These are phyloP conservation scores for Lippia alba DNA, from an alignment of 305 asterid species.

Conservation along the genomic window DNA sequence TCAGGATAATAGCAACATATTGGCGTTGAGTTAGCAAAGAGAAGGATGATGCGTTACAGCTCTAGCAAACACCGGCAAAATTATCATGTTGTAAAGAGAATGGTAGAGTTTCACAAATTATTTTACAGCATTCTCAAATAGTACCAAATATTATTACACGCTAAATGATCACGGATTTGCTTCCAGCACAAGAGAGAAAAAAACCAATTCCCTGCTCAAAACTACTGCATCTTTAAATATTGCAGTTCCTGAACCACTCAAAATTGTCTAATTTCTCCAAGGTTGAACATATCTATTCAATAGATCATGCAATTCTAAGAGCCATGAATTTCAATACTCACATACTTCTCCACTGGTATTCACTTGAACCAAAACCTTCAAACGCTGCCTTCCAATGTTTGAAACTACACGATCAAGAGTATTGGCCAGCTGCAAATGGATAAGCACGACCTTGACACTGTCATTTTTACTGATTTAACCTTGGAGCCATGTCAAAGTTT, in stretches of 20 bases:
- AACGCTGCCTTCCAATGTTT: slow-evolving; percentile 68
- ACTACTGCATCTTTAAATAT: slow-evolving; percentile 12
- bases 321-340: slow-evolving; percentile 47
- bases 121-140: background rate
- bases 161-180: slow-evolving; percentile 9
- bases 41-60: slow-evolving; percentile 2
- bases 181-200: slow-evolving; percentile 3
- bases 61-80: background rate
- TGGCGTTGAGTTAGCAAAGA: background rate
- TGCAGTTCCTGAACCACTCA: slow-evolving; percentile 3
- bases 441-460: slow-evolving; percentile 11
- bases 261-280: slow-evolving; percentile 16
- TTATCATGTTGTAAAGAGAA: slow-evolving; percentile 6
- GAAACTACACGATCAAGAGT: slow-evolving; percentile 78
- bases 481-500: slow-evolving; percentile 21
- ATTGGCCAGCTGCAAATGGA: slow-evolving; percentile 62
- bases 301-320: slow-evolving; percentile 11
- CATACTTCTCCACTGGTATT: slow-evolving; percentile 94
- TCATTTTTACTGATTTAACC: slow-evolving; percentile 28
- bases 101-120: background rate
- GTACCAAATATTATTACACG: background rate
- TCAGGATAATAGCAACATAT: slow-evolving; percentile 11
- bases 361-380: slow-evolving; percentile 86
- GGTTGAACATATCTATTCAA: slow-evolving; percentile 25
- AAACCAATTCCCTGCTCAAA: background rate